Conservation (phyloP, 2,329 filamentous ascomycete genomes). For the Capronia epimyces region DNA sequence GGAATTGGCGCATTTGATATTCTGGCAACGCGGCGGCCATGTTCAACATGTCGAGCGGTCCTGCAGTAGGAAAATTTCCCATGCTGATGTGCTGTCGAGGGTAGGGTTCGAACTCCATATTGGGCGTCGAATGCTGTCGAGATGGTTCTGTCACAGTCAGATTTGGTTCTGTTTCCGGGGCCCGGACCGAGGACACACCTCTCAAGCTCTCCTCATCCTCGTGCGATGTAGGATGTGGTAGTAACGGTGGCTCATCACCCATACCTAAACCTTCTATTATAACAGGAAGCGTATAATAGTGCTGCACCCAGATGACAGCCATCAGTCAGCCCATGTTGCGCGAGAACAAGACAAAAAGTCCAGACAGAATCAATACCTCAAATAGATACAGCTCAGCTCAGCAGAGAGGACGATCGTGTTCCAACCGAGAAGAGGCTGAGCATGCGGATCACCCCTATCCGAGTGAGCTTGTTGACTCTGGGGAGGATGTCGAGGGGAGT, state of each 20-base stretch:
- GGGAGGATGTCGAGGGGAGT: conserved; percentile 4
- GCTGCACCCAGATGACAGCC: conserved; percentile 32
- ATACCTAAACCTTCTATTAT: conserved; percentile 32
- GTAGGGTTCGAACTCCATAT: conserved; percentile 24
- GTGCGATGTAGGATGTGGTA: conserved; percentile 66
- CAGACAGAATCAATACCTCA: conserved; percentile 18
- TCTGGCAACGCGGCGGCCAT: conserved; percentile 30
- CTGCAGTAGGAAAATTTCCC: conserved; percentile 8
- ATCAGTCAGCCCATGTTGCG: conserved; percentile 29
- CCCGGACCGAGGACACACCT: conserved; percentile 7
- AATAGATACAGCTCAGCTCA: conserved; percentile 21
- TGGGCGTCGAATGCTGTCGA: conserved; percentile 10
- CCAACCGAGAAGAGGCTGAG: conserved; percentile 20
- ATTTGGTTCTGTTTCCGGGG: not conserved
- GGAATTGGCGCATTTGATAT: conserved; percentile 24
- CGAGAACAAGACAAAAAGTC: conserved; percentile 6
- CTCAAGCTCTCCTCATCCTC: conserved; percentile 64
- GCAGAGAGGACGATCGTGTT: conserved; percentile 7
- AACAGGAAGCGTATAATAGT: conserved; percentile 31
- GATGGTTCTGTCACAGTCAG: conserved; percentile 9
- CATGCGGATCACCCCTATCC: conserved; percentile 18
- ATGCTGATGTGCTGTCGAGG: conserved; percentile 23
- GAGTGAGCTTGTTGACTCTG: conserved; percentile 17
- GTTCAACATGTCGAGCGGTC: conserved; percentile 29
- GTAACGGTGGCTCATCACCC: conserved; percentile 25